phyloP scores from a whole-genome alignment of 2,329 filamentous ascomycete species.

The Colletotrichum salicis region DNA sequence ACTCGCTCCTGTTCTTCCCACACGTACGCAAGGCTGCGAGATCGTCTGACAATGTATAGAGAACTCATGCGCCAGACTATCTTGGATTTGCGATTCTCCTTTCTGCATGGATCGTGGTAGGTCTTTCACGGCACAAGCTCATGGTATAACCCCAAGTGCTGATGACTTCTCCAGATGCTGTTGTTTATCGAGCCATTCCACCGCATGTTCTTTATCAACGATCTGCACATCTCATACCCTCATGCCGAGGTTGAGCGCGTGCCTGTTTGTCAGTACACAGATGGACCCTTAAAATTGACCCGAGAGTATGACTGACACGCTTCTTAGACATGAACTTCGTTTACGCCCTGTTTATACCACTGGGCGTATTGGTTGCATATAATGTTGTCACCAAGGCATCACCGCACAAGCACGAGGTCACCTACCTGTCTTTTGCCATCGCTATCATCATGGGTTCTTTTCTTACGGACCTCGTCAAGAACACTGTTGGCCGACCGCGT shows the following conservation, averaged over 20 bases:
- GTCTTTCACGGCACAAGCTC: conserved; percentile 37
- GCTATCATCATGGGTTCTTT: conserved; percentile 81
- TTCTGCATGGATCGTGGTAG: conserved; percentile 71
- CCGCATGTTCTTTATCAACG: conserved; percentile 91
- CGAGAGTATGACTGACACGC: background rate
- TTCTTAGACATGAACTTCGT: conserved; percentile 75
- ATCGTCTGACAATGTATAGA: conserved; percentile 54
- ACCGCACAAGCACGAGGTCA: conserved; percentile 84
- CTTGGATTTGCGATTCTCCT: conserved; percentile 79
- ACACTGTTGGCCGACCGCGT: conserved; percentile 80
- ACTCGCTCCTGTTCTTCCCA: background rate
- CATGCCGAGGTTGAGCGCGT: conserved; percentile 88
- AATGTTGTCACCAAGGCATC: conserved; percentile 70
- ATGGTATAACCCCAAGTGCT: conserved; percentile 37
- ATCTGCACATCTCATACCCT: conserved; percentile 85
- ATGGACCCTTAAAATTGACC: background rate
- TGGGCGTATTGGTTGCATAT: conserved; percentile 73
- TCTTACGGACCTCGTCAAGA: conserved; percentile 92
- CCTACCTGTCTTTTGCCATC: conserved; percentile 82
- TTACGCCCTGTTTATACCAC: conserved; percentile 79
- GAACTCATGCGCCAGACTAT: conserved; percentile 90
- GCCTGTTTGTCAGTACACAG: conserved; percentile 72
- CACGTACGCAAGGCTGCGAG: conserved; percentile 14
- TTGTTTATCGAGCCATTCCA: conserved; percentile 86
- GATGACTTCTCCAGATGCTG: conserved; percentile 64